Percentiles rank a stretch among this genome's conserved stretches.
phyloP scores from a whole-genome alignment of 768 basidiomycete genomes.

The Crassisporium funariophilum region DNA sequence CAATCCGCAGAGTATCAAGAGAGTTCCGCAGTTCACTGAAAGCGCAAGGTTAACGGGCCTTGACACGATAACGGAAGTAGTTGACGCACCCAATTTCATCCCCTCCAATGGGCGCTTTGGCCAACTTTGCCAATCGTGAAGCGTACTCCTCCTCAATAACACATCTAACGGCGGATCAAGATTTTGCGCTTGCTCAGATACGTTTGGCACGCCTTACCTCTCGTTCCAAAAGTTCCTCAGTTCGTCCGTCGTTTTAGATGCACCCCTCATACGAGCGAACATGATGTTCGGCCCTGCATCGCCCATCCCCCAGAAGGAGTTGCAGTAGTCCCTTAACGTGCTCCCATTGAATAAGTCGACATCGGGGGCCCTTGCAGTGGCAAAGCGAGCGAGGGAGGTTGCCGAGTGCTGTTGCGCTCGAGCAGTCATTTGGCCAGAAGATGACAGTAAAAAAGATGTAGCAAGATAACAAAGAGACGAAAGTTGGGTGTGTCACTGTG shows the following conservation, averaged over 20 bases:
- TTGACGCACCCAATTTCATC: constrained; percentile 89
- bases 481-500: too few relatives aligned
- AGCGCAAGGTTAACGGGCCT: constrained; percentile 2
- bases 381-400: constrained; percentile 68
- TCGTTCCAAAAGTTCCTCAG: constrained; percentile 90
- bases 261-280: constrained; percentile 85
- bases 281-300: constrained; percentile 90
- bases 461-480: too few relatives aligned
- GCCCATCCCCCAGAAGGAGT: constrained; percentile 90
- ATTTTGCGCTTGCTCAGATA: constrained; percentile 4
- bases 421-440: constrained; percentile 52
- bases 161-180: constrained; percentile 59
- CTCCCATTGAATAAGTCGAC: constrained; percentile 46
- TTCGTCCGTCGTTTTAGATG: constrained; percentile 86
- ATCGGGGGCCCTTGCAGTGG: constrained; percentile 49
- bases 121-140: constrained; percentile 74
- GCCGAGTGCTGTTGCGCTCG: constrained; percentile 66
- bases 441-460: background rate
- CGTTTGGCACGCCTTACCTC: constrained; percentile 55
- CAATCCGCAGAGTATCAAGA: constrained; percentile 75
- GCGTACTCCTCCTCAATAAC: constrained; percentile 95
- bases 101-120: constrained; percentile 72
- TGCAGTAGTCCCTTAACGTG: constrained; percentile 76
- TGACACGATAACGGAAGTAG: background rate
- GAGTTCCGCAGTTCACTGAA: constrained; percentile 78